These are phyloP conservation scores for Aureobasidium leucospermi DNA, from an alignment of 2,329 filamentous ascomycete genomes.

Conservation along the genomic window DNA sequence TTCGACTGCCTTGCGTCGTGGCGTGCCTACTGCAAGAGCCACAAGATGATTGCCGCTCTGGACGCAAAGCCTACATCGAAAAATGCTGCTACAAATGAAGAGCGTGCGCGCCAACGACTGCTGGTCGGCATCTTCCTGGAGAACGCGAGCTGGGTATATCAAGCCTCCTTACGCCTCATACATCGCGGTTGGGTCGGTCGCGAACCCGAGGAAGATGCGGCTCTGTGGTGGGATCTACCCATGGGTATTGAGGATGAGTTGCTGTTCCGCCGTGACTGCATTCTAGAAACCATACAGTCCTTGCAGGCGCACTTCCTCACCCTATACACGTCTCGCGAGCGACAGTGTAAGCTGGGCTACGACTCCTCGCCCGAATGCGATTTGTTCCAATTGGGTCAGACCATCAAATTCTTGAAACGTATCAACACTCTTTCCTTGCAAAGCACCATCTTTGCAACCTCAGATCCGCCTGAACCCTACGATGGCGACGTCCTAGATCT, in stretches of 20 bases:
- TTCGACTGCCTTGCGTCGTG: conserved; percentile 59
- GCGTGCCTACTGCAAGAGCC: conserved; percentile 45
- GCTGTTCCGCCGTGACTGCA: conserved; percentile 55
- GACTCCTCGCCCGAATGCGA: conserved; percentile 66
- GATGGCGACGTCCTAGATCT: conserved; percentile 56
- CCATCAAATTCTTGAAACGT: conserved; percentile 61
- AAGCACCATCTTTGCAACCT: conserved; percentile 30
- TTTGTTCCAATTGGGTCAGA: conserved; percentile 71
- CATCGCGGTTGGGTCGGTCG: conserved; percentile 57
- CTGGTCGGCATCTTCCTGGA: conserved; percentile 60
- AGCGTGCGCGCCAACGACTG: conserved; percentile 61
- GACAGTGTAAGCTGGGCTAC: conserved; percentile 68
- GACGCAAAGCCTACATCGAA: conserved; percentile 40
- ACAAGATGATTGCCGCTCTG: conserved; percentile 34
- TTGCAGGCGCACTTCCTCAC: conserved; percentile 60
- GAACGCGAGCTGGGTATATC: conserved; percentile 52
- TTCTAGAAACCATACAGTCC: conserved; percentile 63
- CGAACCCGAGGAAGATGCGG: conserved; percentile 32
- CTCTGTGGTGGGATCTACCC: conserved; percentile 67
- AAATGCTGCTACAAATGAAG: conserved; percentile 43
- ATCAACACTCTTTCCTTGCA: conserved; percentile 54
- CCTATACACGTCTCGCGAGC: conserved; percentile 59
- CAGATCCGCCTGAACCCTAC: conserved; percentile 42
- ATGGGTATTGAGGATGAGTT: conserved; percentile 64
- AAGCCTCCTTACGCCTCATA: conserved; percentile 59